A percentile compares a stretch with the other conserved stretches of the same genome.
These are phyloP conservation scores for Colletotrichum higginsianum DNA, from an alignment of 2,329 filamentous ascomycete species.

Conservation along the genomic window DNA sequence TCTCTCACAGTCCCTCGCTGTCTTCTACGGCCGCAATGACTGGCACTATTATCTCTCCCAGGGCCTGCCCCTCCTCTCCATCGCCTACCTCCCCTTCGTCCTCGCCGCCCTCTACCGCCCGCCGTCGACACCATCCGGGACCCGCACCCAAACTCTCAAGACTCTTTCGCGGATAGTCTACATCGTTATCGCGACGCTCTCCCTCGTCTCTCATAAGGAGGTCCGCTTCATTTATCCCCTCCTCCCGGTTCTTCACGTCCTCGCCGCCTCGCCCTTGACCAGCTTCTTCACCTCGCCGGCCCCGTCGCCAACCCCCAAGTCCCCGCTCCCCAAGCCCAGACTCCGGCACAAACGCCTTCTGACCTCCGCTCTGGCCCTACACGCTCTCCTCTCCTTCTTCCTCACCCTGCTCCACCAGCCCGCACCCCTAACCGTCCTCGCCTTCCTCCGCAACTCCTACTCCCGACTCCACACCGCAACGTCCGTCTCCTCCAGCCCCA, in stretches of 20 bases:
- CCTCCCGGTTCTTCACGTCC: conserved; percentile 86
- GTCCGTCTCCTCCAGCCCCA: conserved; percentile 42
- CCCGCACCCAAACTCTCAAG: conserved; percentile 53
- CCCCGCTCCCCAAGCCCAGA: conserved; percentile 47
- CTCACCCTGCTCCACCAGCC: conserved; percentile 84
- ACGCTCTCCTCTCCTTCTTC: conserved; percentile 81
- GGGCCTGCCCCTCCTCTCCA: conserved; percentile 89
- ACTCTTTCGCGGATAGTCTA: conserved; percentile 71
- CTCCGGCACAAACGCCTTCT: conserved; percentile 71
- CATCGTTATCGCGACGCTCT: conserved; percentile 75
- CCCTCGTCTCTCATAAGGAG: conserved; percentile 93
- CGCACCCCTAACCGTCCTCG: conserved; percentile 81
- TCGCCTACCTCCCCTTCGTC: conserved; percentile 85
- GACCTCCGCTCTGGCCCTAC: conserved; percentile 72
- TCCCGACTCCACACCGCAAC: conserved; percentile 66
- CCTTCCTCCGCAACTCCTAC: conserved; percentile 83
- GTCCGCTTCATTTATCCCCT: conserved; percentile 97
- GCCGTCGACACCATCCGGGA: conserved; percentile 50
- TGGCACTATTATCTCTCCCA: conserved; percentile 96
- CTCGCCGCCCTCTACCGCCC: conserved; percentile 73
- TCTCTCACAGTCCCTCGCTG: conserved; percentile 85
- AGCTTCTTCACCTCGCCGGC: conserved; percentile 72
- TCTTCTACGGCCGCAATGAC: conserved; percentile 93
- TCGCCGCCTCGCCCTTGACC: conserved; percentile 78
- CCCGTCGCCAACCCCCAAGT: conserved; percentile 47